Evolutionary conservation across 1,284 basidiomycete genomes (phyloP), one percentile per base, ranked within the genome.

Genomic region (Malassezia brasiliensis): DNA sequence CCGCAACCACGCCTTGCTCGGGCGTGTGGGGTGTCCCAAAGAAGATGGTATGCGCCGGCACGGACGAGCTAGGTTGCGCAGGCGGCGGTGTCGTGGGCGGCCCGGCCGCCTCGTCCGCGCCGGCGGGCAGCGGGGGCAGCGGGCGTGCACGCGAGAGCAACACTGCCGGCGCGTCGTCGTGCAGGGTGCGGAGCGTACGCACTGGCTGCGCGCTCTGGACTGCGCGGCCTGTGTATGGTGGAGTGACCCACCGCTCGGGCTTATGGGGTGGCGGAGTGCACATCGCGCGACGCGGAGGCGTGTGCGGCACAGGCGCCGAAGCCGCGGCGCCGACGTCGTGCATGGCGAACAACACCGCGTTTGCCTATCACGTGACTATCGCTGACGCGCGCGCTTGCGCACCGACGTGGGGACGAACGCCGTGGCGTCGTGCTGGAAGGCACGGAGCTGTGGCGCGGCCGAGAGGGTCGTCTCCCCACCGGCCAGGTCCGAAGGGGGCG

Each of bases 371-470:
- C 52, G 52, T 53, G 52, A 38, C 19, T 38, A 42, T 34, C n/a
- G 9, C 10, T 6, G 42, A 15, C 32, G 46, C 19, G 15, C 19
- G 12, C 49, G 49, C 12, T 47, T 32, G 45, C 45, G 45, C 11
- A 56, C 46, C 3, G 50, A 47, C 2, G 46, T n/a, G 5, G 73
- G 73, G 1, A 74, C 64, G 39, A 75, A 75, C 2, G 62, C 55
- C 5, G 70, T 69, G 1, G 68, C 58, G 37, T 73, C 70, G 22
- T 65, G 66, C 50, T 66, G 67, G 19, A 73, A 53, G 50, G 73
- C 65, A 19, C 72, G 72, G 38, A 75, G 51, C 46, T 72, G 65
- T 2, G 73, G 73, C 30, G 61, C 63, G 12, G 72, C 66, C 11
- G 62, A 64, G 30, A 74, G 55, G 14, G 63, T 58, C 6, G 62